Conservation (phyloP, 805 yeast genomes). For the Pichia ethanolica region DNA sequence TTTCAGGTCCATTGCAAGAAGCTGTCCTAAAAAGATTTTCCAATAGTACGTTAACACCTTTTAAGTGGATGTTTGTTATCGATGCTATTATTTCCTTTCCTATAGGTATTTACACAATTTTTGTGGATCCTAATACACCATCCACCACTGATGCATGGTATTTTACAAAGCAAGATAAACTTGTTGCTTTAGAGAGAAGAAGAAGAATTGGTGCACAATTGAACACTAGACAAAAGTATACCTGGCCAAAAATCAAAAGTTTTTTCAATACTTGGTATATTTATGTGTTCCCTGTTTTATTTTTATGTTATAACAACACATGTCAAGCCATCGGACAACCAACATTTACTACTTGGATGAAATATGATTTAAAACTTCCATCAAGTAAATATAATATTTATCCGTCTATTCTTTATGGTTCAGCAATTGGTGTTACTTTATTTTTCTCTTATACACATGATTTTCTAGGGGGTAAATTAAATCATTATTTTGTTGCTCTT, state of each 20-base stretch:
- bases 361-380: conserved; percentile 26
- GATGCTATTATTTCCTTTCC: conserved; percentile 52
- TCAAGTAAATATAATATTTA: conserved; percentile 33
- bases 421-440: conserved; percentile 33
- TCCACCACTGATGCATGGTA: conserved; percentile 26
- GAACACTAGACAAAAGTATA: conserved; percentile 31
- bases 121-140: conserved; percentile 58
- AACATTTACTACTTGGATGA: conserved; percentile 39
- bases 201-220: conserved; percentile 35
- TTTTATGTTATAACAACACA: conserved; percentile 32
- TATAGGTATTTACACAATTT: conserved; percentile 51
- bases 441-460: conserved; percentile 32
- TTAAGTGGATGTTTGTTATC: conserved; percentile 64
- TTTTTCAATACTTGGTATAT: conserved; percentile 44
- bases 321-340: conserved; percentile 32
- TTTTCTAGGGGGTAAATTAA: conserved; percentile 29
- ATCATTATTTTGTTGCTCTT: conserved; percentile 30
- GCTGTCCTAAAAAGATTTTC: conserved; percentile 42
- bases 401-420: conserved; percentile 35
- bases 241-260: conserved; percentile 32
- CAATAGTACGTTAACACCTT: conserved; percentile 43
- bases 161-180: conserved; percentile 27
- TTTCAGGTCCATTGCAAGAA: conserved; percentile 56
- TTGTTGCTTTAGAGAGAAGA: conserved; percentile 39
- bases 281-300: conserved; percentile 35